Conservation (phyloP, 1,284 basidiomycete species). For the Apiotrichum gamsii region DNA sequence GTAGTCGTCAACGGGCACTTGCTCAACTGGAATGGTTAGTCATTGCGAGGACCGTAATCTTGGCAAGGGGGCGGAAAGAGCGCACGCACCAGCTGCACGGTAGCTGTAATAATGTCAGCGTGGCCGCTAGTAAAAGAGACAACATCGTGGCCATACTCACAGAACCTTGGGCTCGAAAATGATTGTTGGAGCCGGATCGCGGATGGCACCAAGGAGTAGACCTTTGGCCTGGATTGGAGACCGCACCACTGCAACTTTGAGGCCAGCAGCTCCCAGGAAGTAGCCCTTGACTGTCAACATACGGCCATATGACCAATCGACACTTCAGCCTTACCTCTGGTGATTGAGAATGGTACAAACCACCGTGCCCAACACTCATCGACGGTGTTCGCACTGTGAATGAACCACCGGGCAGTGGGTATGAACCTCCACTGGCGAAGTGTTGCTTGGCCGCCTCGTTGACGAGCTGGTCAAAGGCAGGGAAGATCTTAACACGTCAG, state of each 20-base stretch:
- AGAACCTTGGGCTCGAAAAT: slow-evolving; percentile 84
- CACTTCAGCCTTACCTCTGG: slow-evolving; percentile 55
- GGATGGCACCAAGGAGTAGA: slow-evolving; percentile 71
- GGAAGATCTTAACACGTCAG: slow-evolving; percentile 58
- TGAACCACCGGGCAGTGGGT: slow-evolving; percentile 58
- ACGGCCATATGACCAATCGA: slow-evolving; percentile 54
- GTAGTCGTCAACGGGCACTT: slow-evolving; percentile 84
- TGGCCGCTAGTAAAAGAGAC: no score
- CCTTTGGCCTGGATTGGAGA: slow-evolving; percentile 94
- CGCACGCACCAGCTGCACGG: slow-evolving; percentile 30
- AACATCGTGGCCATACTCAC: slow-evolving; percentile 11
- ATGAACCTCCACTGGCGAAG: slow-evolving; percentile 80
- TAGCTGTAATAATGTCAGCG: slow-evolving; percentile 20
- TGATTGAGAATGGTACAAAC: slow-evolving; percentile 87
- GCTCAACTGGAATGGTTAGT: slow-evolving; percentile 58
- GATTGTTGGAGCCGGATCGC: slow-evolving; percentile 86
- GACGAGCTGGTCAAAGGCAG: slow-evolving; percentile 86
- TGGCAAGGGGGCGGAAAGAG: no score
- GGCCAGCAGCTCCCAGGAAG: slow-evolving; percentile 81
- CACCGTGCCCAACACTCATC: slow-evolving; percentile 88
- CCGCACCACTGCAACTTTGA: slow-evolving; percentile 89
- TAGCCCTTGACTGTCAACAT: slow-evolving; percentile 67
- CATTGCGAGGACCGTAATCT: no score
- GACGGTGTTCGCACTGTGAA: slow-evolving; percentile 82
- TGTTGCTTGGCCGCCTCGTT: slow-evolving; percentile 93